A percentile compares a stretch with the other conserved stretches of the same genome.
Evolutionary conservation across 108 stramenopile species (phyloP).

Genomic region (Conticribra guillardii): DNA sequence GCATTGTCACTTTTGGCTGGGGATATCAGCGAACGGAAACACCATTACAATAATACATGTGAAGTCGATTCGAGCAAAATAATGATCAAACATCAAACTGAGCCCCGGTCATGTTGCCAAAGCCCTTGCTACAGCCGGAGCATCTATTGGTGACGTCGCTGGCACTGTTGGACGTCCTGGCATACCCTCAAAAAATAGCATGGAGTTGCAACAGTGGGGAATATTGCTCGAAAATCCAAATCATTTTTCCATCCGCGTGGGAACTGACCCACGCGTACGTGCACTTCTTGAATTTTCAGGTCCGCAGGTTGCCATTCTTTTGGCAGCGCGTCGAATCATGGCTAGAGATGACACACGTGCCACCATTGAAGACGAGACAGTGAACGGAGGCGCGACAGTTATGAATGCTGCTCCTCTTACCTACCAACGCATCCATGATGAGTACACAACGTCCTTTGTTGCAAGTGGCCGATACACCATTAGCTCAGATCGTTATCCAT

Average conservation of each 20-base stretch:
- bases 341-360: conserved; percentile 55
- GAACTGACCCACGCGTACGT: conserved; percentile 61
- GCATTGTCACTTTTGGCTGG: conserved; percentile 50
- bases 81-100: conserved; percentile 15
- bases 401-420: conserved; percentile 60
- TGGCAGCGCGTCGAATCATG: conserved; percentile 74
- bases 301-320: conserved; percentile 71
- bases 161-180: conserved; percentile 18
- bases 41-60: not conserved
- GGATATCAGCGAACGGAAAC: conserved; percentile 36
- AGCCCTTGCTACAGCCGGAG: conserved; percentile 70
- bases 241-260: conserved; percentile 31
- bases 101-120: conserved; percentile 55
- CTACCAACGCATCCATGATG: conserved; percentile 77
- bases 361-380: conserved; percentile 49
- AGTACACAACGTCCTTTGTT: conserved; percentile 64
- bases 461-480: conserved; percentile 40
- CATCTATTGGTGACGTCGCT: conserved; percentile 42
- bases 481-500: conserved; percentile 45
- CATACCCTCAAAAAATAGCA: conserved; percentile 26
- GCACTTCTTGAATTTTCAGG: conserved; percentile 76
- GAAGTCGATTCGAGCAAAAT: not conserved
- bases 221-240: conserved; percentile 36
- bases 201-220: conserved; percentile 40
- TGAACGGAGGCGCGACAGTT: conserved; percentile 9